Evolutionary conservation across 768 basidiomycete genomes (phyloP), one percentile per base, ranked within the genome.

Genomic region (Pleurotus citrinopileatus): DNA sequence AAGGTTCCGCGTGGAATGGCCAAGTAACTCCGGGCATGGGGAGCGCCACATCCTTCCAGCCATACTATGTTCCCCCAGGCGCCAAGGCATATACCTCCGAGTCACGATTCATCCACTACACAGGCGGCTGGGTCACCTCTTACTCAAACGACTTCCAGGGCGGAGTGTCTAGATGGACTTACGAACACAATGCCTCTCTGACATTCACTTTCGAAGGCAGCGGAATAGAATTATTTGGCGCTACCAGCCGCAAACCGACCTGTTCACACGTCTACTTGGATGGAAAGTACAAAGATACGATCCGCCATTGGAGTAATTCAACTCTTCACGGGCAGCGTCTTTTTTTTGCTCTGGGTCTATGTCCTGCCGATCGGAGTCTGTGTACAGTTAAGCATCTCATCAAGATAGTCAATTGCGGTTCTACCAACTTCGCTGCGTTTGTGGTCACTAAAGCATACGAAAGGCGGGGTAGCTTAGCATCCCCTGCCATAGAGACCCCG

Each of bases 201-300:
- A 71, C 72, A 1, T 79, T 90, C 67, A 73, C 76, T 2, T 90
- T 90, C 67, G 71, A 71, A n/a, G 89, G 89, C 12, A 86, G 84
- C 10, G 87, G 87, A 0, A 75, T 91, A 58, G 89, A 91, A 67
- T 87, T 83, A 84, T 91, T 90, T 59, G 89, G 89, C 26, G 78
- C 74, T 60, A 73, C 70, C 36, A 82, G 79, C 59, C 71, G 63
- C 36, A 65, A 59, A 13, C 82, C 89, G 61, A 84, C 89, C 12
- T 64, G 76, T 7, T 75, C 83, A 3, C 58, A 74, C 20, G 76
- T 91, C 10, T 80, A 74, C 48, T 70, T 91, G 15, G 84, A 91
- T 55, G 83, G 84, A 17, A 65, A 67, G 38, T 68, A 70, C 22
- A 62, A 74, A 13, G 62, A 72, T 22, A 68, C 61, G 15, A 73